Percentiles rank a stretch among this genome's conserved stretches.
Conservation (phyloP, 1,139 yeast species). For the Starmera stellimalicola region DNA sequence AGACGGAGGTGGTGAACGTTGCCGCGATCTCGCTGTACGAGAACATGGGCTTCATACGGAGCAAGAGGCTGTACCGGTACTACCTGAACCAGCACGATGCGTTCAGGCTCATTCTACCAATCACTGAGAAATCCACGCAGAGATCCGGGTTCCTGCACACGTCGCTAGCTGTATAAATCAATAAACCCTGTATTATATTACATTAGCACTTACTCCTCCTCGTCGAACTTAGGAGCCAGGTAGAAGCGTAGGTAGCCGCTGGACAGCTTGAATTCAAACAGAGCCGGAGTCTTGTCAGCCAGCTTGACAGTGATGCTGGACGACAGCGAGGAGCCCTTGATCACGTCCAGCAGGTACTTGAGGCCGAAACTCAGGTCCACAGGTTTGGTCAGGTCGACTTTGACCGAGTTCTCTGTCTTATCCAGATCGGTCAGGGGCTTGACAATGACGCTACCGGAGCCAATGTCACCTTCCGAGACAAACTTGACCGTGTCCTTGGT, state of each 20-base stretch:
- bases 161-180: slow-evolving; percentile 1
- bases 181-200: neutral
- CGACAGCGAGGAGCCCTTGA: slow-evolving; percentile 81
- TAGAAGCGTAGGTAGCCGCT: slow-evolving; percentile 93
- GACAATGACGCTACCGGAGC: slow-evolving; percentile 77
- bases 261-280: slow-evolving; percentile 85
- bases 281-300: slow-evolving; percentile 88
- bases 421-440: slow-evolving; percentile 81
- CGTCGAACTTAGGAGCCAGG: slow-evolving; percentile 95
- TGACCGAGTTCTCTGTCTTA: slow-evolving; percentile 64
- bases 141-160: slow-evolving; percentile 31
- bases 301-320: slow-evolving; percentile 72
- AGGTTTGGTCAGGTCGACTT: slow-evolving; percentile 75
- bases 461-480: slow-evolving; percentile 86
- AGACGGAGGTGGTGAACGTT: slow-evolving; percentile 77
- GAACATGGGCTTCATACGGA: slow-evolving; percentile 75
- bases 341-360: slow-evolving; percentile 81
- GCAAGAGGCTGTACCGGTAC: slow-evolving; percentile 76
- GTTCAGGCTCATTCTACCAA: slow-evolving; percentile 62
- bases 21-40: slow-evolving; percentile 78
- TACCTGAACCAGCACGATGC: slow-evolving; percentile 93
- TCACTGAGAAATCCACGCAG: slow-evolving; percentile 39
- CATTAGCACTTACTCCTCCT: slow-evolving; percentile 48
- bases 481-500: slow-evolving; percentile 91
- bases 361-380: slow-evolving; percentile 87